A percentile compares a stretch with the other conserved stretches of the same genome.
phyloP scores from a whole-genome alignment of 352 stramenopile genomes.

The Elongisporangium anandrum region DNA sequence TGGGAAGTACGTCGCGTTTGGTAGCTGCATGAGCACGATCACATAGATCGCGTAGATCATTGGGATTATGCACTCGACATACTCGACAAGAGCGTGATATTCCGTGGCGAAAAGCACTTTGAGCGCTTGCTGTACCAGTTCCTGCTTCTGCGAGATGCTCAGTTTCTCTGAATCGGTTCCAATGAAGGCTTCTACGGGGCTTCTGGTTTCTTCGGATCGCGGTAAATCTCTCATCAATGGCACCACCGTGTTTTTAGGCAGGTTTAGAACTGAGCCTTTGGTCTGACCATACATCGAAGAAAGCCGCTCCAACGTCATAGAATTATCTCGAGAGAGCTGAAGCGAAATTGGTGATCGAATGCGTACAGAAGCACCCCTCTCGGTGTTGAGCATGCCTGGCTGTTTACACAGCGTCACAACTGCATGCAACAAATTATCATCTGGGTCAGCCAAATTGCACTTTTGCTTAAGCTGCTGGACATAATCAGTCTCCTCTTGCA shows the following conservation, averaged over 20 bases:
- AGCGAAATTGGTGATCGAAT: neutral
- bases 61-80: constrained; percentile 23
- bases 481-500: neutral
- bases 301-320: neutral
- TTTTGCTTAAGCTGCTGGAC: neutral
- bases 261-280: neutral
- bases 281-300: neutral
- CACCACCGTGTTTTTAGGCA: no score
- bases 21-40: constrained; percentile 5
- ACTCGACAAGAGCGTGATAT: constrained; percentile 20
- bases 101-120: constrained; percentile 16
- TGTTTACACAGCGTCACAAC: neutral
- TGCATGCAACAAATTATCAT: neutral
- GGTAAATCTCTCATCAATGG: no score
- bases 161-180: neutral
- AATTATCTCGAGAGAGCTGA: neutral
- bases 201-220: no score
- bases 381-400: neutral
- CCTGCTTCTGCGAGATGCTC: neutral
- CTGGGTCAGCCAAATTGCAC: neutral
- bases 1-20: constrained; percentile 4
- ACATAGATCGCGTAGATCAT: constrained; percentile 19
- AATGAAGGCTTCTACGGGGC: no score
- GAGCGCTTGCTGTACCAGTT: neutral
- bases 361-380: neutral